Evolutionary conservation across 805 yeast genomes (phyloP).

Genomic region (Wickerhamiella azymoides): DNA sequence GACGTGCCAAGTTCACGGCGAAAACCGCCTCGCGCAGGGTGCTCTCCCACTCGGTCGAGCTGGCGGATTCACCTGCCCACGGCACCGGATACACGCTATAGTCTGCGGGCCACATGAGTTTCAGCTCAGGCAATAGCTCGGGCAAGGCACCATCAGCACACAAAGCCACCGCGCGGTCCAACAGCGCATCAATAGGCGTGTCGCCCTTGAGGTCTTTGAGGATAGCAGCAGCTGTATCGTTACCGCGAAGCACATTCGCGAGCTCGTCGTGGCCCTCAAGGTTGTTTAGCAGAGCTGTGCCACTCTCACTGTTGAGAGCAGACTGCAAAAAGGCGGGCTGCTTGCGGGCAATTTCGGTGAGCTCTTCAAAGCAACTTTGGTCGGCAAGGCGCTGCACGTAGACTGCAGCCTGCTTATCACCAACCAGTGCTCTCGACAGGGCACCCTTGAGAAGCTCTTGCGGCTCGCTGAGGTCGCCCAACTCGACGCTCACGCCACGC

Average conservation of each 20-base stretch:
- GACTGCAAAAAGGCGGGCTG: neutral
- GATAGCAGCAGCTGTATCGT: neutral
- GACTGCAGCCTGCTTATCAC: constrained; percentile 1
- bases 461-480: neutral
- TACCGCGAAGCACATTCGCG: neutral
- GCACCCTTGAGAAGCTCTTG: neutral
- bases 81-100: constrained; percentile 3
- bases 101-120: neutral
- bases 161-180: neutral
- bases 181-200: neutral
- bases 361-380: neutral
- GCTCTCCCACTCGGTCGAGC: neutral
- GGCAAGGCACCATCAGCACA: neutral
- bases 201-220: neutral
- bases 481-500: neutral
- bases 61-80: neutral
- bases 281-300: neutral
- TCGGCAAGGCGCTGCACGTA: constrained; percentile 10
- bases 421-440: constrained; percentile 4
- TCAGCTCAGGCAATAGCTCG: neutral
- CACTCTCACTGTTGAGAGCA: neutral
- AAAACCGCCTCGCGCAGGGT: neutral
- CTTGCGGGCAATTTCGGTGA: constrained; percentile 5
- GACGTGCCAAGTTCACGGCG: neutral
- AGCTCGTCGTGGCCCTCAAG: neutral